Evolutionary conservation across 192 early-diverging fungal genomes (phyloP), one percentile per base, ranked within the genome.

Genomic region (Geranomyces variabilis): DNA sequence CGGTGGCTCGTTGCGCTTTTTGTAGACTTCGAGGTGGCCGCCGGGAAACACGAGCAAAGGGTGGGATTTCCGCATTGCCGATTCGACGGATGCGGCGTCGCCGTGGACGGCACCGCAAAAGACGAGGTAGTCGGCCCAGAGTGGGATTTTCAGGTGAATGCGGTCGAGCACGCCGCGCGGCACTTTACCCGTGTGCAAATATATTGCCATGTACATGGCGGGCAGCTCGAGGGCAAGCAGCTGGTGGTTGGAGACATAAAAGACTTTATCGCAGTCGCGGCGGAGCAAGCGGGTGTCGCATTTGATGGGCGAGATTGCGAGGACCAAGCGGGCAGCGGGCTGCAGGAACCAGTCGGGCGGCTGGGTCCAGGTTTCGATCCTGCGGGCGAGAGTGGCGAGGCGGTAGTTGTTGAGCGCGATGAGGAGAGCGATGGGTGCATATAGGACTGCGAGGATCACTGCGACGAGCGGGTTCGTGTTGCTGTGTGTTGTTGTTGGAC

Each of bases 81-180:
- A 21, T n/a, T 21, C 31, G 21, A 62, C 60, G 30, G 28, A 31
- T 15, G 24, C 60, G 31, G 31, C 31, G 41, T 62, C 60, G 14
- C 60, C 60, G 28, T 62, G n/a, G 0, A 62, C 30, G 21, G 28
- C 60, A 62, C 60, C 60, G 41, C n/a, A 5, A 0, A n/a, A 8
- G 30, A 43, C 41, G 28, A 62, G 60, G 31, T 28, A 34, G 41
- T 62, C 60, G 0, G 60, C 60, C 60, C 60, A 62, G 31, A 62
- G 15, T 6, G 60, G 60, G 7, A 62, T 62, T 34, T 62, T 62
- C 22, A 34, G 28, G 28, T 62, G 60, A 34, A 62, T 43, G 0
- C 60, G 60, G 41, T 62, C 60, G 19, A 62, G n/a, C 0, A 62
- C 28, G 30, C 60, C 60, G 41, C 60, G 60, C 28, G 60, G 60